Evolutionary conservation across 139 green algal genomes (phyloP), one percentile per base, ranked within the genome.

Genomic region (Microglena sp.): DNA sequence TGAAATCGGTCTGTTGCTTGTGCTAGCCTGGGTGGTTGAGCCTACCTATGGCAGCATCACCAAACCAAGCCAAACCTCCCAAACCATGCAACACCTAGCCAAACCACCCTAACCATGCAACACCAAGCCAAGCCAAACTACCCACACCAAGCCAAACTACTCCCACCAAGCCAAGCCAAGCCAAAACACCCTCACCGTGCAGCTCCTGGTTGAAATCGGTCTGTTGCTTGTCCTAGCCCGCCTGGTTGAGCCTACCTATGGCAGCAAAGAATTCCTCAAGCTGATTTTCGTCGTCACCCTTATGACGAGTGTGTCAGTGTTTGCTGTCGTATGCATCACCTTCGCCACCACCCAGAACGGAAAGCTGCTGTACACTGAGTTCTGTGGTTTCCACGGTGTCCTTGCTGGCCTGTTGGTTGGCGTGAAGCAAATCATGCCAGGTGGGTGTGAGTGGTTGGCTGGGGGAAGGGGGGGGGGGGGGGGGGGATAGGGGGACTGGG

Each of bases 401-500:
- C 32, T 90, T 32, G 85, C 83, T 1, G 91, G 73, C 0, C 68
- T 96, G 34, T 69, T 97, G 34, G 91, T 97, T 29, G 89, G 78
- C 1, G 53, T 97, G 0, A 97, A 97, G 80, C 91, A 97, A 75
- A 72, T 95, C 2, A 87, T 95, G 68, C 86, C 89, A 0, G 66
- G 15, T 50, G 11, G n/a, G n/a, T n/a, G n/a, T n/a, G n/a, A n/a
- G n/a, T n/a, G n/a, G n/a, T n/a, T n/a, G n/a, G n/a, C n/a, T n/a
- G n/a, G n/a, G n/a, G n/a, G n/a, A n/a, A n/a, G n/a, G n/a, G n/a
- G n/a, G n/a, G n/a, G n/a, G n/a, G n/a, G n/a, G n/a, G n/a, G n/a
- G n/a, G n/a, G n/a, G n/a, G n/a, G n/a, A n/a, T n/a, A n/a, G n/a
- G n/a, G n/a, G n/a, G n/a, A n/a, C n/a, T n/a, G n/a, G n/a, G n/a